Conservation (phyloP, 2,329 filamentous ascomycete species). For the Thielaviopsis punctulata region DNA sequence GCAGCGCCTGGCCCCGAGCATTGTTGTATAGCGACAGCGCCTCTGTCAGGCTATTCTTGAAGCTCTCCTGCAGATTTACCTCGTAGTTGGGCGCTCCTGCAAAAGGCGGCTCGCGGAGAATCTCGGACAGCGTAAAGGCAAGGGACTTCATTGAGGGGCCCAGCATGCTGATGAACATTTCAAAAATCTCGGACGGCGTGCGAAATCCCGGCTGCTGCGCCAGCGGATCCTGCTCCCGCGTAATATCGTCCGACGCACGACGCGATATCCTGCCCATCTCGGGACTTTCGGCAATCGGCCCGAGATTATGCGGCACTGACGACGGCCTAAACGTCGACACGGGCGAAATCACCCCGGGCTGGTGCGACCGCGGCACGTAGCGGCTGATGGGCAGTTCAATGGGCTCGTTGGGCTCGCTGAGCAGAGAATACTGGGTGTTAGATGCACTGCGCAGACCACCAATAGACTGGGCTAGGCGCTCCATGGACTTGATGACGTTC, state of each 20-base stretch:
- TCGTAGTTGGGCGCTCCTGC: slow-evolving; percentile 46
- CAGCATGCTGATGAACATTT: slow-evolving; percentile 71
- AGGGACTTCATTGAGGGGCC: slow-evolving; percentile 93
- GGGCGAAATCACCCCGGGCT: slow-evolving; percentile 5
- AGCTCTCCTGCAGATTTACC: slow-evolving; percentile 62
- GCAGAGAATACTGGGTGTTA: slow-evolving; percentile 69
- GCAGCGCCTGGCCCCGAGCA: slow-evolving; percentile 58
- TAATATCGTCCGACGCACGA: slow-evolving; percentile 6
- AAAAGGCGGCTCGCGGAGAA: slow-evolving; percentile 77
- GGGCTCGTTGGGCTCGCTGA: slow-evolving; percentile 36
- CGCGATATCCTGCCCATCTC: slow-evolving; percentile 1
- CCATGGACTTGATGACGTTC: slow-evolving; percentile 66
- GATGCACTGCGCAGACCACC: slow-evolving; percentile 82
- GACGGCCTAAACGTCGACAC: slow-evolving; percentile 12
- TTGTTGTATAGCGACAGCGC: slow-evolving; percentile 65
- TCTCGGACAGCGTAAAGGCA: slow-evolving; percentile 77
- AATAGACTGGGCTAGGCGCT: slow-evolving; percentile 71
- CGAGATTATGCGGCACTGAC: slow-evolving; percentile 16
- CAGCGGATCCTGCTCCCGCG: slow-evolving; percentile 4
- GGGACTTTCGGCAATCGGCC: slow-evolving; percentile 13
- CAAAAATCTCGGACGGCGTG: slow-evolving; percentile 70
- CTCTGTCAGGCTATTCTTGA: slow-evolving; percentile 61
- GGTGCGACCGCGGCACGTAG: not conserved
- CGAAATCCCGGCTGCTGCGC: slow-evolving; percentile 25
- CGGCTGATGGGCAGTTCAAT: not conserved